Conservation (phyloP, 225 moss, liverwort and hornwort genomes). For the Bryoerythrophyllum caledonicum region DNA sequence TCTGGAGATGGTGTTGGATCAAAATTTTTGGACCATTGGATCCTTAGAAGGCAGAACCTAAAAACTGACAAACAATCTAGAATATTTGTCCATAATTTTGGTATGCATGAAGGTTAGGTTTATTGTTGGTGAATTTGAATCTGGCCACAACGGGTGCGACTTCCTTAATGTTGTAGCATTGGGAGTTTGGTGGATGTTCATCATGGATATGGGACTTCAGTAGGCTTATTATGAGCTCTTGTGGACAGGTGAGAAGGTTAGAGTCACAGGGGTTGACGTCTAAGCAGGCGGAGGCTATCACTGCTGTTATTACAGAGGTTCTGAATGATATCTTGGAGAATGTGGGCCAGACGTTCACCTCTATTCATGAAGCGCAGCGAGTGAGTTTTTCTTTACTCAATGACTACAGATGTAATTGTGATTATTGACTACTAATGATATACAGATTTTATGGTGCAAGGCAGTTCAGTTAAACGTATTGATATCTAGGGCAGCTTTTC, state of each 20-base stretch:
- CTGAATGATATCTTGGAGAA: conserved; percentile 69
- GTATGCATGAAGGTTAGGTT: no score
- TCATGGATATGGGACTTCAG: conserved; percentile 7
- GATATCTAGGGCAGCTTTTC: conserved; percentile 9
- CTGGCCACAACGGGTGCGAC: no score
- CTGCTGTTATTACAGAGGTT: conserved; percentile 66
- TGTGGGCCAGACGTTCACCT: conserved; percentile 62
- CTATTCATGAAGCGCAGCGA: conserved; percentile 57
- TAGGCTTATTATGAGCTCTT: not conserved
- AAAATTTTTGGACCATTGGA: no score
- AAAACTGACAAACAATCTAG: no score
- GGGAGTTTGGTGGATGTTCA: not conserved
- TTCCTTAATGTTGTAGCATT: not conserved
- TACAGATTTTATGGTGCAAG: not conserved
- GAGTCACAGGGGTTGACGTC: conserved; percentile 66
- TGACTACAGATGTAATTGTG: not conserved
- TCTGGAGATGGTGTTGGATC: no score
- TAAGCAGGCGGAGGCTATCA: conserved; percentile 66
- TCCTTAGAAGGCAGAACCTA: no score
- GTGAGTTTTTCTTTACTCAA: conserved; percentile 40
- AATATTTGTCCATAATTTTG: no score
- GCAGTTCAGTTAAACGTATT: not conserved
- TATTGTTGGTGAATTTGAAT: no score
- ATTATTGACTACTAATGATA: not conserved
- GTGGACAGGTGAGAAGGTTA: conserved; percentile 54